Percentiles rank a stretch among this genome's conserved stretches.
These are phyloP conservation scores for Moricandia moricandioides DNA, from an alignment of 345 rosid genomes.

Conservation along the genomic window DNA sequence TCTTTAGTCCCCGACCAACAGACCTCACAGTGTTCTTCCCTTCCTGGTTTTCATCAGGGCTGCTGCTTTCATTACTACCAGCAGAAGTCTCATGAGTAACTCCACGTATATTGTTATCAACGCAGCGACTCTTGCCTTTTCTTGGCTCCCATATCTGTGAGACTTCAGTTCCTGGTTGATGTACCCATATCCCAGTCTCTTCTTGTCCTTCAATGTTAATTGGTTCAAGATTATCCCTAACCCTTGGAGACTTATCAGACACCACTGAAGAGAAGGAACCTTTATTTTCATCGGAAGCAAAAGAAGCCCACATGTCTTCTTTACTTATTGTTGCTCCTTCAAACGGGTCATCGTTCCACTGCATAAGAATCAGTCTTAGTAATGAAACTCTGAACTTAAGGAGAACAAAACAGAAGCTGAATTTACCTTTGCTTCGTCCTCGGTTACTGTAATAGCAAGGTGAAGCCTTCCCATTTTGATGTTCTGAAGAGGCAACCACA, in stretches of 20 bases:
- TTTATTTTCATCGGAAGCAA: constrained; percentile 37
- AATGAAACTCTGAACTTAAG: too few relatives aligned
- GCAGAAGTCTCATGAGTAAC: constrained; percentile 40
- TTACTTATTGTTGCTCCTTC: constrained; percentile 40
- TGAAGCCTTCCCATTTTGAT: constrained; percentile 80
- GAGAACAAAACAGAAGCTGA: too few relatives aligned
- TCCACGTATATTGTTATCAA: constrained; percentile 43
- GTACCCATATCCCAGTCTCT: constrained; percentile 80
- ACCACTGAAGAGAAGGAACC: constrained; percentile 51
- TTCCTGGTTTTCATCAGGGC: constrained; percentile 49
- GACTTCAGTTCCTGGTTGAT: constrained; percentile 79
- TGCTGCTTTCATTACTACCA: constrained; percentile 48
- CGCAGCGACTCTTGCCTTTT: constrained; percentile 60
- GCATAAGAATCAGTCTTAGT: too few relatives aligned
- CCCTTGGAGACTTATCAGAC: constrained; percentile 47
- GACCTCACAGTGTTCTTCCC: constrained; percentile 34
- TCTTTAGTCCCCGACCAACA: constrained; percentile 50
- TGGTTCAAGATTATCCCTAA: constrained; percentile 65
- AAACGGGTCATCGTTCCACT: constrained; percentile 11
- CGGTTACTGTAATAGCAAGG: constrained; percentile 69
- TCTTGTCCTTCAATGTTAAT: constrained; percentile 68
- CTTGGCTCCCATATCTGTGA: constrained; percentile 82
- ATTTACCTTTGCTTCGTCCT: constrained; percentile 53
- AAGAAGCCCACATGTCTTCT: constrained; percentile 47
- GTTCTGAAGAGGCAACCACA: constrained; percentile 88